Base-by-base conservation (phyloP, 192 early-diverging fungal genomes). In the Phycomyces nitens region DNA sequence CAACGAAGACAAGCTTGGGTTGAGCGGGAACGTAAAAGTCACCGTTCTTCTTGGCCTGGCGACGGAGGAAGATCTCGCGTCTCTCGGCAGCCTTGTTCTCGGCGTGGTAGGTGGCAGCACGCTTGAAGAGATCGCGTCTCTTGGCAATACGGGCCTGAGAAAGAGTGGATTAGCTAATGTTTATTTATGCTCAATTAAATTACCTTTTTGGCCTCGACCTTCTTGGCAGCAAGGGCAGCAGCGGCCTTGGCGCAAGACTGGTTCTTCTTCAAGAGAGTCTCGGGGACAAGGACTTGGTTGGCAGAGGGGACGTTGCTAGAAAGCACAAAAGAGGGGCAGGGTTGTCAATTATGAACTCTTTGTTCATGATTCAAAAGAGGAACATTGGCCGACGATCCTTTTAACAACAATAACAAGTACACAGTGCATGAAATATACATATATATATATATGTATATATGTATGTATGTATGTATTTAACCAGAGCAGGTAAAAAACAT, bases 71-170 rank as follows among this genome's bases (percentile, higher is more conserved):
- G 78, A 97, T 82, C 80, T 96, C 92, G 51, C 92, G 83, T 51
- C 85, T 79, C 88, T 97, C 97, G 71, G 85, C 84, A 65, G 83
- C 77, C 71, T 84, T 86, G 91, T 98, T 96, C 86, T 99, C 96
- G 78, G 92, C 88, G 76, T 95, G 91, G 85, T 99, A 98, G 83
- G 92, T 83, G 84, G 96, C 93, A 65, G 97, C 97, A 72, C 96
- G 94, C 89, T 97, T 97, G 92, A 97, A 98, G 83, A 98, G 92
- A 60, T 94, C 93, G 77, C 89, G 84, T 78, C 95, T 92, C 84
- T 93, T 92, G 71, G 80, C 67, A 43, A 71, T 66, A 69, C 73
- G 73, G 62, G 75, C 68, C 84, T 86, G 74, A 41, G 24, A 20
- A 59, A 15, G 16, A 21, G 56, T 27, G 14, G 44, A 58, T 22